Evolutionary conservation across 1,284 basidiomycete species (phyloP).

Genomic region (Sparassis latifolia): DNA sequence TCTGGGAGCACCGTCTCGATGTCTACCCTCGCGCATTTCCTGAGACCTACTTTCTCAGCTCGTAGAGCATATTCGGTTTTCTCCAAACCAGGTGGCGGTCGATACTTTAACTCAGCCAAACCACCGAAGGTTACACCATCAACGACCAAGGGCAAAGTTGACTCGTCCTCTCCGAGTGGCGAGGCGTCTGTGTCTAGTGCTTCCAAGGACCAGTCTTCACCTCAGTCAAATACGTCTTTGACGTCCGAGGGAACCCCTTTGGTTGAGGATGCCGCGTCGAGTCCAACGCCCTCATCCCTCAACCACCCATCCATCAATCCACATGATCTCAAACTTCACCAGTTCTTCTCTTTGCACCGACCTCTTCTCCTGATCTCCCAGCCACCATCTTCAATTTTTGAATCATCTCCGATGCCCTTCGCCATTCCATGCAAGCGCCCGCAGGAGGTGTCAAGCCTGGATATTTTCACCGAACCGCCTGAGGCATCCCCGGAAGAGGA

Average conservation of each 20-base stretch:
- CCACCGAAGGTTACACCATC: constrained; percentile 27
- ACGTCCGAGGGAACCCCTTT: constrained; percentile 9
- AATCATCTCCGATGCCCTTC: constrained; percentile 29
- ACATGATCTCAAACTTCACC: constrained; percentile 68
- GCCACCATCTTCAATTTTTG: constrained; percentile 49
- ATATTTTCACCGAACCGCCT: constrained; percentile 40
- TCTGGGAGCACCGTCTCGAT: constrained; percentile 18
- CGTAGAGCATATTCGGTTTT: constrained; percentile 70
- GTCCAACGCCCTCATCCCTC: constrained; percentile 17
- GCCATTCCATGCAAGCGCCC: constrained; percentile 5
- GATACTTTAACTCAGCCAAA: constrained; percentile 69
- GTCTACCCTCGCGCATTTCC: constrained; percentile 42
- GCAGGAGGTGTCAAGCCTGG: constrained; percentile 13
- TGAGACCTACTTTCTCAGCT: constrained; percentile 35
- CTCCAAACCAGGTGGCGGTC: constrained; percentile 69
- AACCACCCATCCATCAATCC: constrained; percentile 50
- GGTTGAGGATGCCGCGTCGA: constrained; percentile 1
- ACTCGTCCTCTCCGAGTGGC: constrained; percentile 15
- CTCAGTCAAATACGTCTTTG: constrained; percentile 9
- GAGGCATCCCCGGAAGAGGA: constrained; percentile 62
- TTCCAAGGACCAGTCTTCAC: constrained; percentile 18
- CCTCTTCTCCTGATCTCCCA: constrained; percentile 62
- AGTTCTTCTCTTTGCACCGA: constrained; percentile 73
- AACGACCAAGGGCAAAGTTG: constrained; percentile 21
- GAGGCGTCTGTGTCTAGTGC: constrained; percentile 15